Percentiles rank a stretch among this genome's conserved stretches.
phyloP scores from a whole-genome alignment of 805 yeast genomes.

The Monosporozyma solicola region DNA sequence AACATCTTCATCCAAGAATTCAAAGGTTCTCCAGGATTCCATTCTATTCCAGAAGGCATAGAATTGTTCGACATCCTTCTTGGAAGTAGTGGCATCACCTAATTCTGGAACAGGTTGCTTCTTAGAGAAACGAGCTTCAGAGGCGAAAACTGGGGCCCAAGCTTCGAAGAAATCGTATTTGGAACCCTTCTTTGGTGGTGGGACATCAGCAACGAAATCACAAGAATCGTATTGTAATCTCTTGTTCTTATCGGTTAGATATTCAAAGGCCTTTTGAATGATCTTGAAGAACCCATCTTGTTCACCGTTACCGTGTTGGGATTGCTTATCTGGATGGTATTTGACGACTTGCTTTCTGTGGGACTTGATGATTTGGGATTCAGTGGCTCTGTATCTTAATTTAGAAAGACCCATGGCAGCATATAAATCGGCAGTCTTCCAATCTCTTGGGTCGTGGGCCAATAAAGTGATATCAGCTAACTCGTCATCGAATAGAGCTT shows the following conservation, averaged over 20 bases:
- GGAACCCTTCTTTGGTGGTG: slow-evolving; percentile 67
- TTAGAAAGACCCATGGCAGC: slow-evolving; percentile 92
- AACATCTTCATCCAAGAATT: slow-evolving; percentile 96
- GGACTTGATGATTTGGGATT: slow-evolving; percentile 89
- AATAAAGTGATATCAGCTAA: slow-evolving; percentile 74
- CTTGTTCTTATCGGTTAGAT: slow-evolving; percentile 73
- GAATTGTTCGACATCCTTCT: slow-evolving; percentile 77
- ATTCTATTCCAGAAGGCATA: slow-evolving; percentile 89
- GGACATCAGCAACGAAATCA: slow-evolving; percentile 78
- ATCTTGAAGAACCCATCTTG: slow-evolving; percentile 97
- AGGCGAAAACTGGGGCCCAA: slow-evolving; percentile 85
- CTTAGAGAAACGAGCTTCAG: slow-evolving; percentile 89
- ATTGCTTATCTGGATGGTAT: slow-evolving; percentile 98
- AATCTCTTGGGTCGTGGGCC: slow-evolving; percentile 90
- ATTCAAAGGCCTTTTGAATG: slow-evolving; percentile 93
- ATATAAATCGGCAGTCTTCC: slow-evolving; percentile 94
- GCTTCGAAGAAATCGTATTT: slow-evolving; percentile 80
- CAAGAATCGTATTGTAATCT: slow-evolving; percentile 94
- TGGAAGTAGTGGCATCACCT: slow-evolving; percentile 59
- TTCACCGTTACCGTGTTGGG: slow-evolving; percentile 75
- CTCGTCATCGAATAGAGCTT: slow-evolving; percentile 39
- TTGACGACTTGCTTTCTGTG: slow-evolving; percentile 93
- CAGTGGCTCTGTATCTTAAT: slow-evolving; percentile 84
- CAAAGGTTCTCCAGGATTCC: slow-evolving; percentile 97
- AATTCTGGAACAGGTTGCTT: slow-evolving; percentile 80